Conservation (phyloP, 768 basidiomycete genomes). For the Amanita subjunquillea region DNA sequence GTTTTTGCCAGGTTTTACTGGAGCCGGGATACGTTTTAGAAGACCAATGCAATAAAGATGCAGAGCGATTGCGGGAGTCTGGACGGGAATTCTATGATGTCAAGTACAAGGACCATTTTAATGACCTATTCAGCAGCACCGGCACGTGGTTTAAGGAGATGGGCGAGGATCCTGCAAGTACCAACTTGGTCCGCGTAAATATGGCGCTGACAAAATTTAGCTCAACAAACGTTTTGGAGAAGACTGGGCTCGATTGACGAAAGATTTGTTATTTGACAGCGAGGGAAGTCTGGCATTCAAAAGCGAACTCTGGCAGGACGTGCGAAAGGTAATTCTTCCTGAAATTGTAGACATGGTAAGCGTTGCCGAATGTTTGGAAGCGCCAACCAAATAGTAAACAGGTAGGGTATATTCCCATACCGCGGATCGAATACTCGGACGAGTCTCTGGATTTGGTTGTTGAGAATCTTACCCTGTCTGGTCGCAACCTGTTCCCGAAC, state of each 20-base stretch:
- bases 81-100: slow-evolving; percentile 73
- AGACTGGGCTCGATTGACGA: slow-evolving; percentile 74
- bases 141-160: slow-evolving; percentile 78
- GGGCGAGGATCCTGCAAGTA: slow-evolving; percentile 62
- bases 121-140: slow-evolving; percentile 62
- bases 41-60: slow-evolving; percentile 60
- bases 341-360: slow-evolving; percentile 62
- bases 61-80: slow-evolving; percentile 47
- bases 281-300: slow-evolving; percentile 88
- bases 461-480: slow-evolving; percentile 85
- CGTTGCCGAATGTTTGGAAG: neutral
- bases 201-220: slow-evolving; percentile 10
- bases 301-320: slow-evolving; percentile 80
- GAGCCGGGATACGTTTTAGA: slow-evolving; percentile 84
- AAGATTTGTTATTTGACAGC: slow-evolving; percentile 70
- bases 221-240: slow-evolving; percentile 70
- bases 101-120: slow-evolving; percentile 62
- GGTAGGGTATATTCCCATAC: slow-evolving; percentile 81
- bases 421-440: slow-evolving; percentile 90
- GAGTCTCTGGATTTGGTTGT: slow-evolving; percentile 80
- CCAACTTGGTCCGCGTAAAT: neutral
- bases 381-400: slow-evolving; percentile 13
- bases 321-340: slow-evolving; percentile 76
- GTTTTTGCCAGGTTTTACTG: slow-evolving; percentile 46
- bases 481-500: slow-evolving; percentile 85